Evolutionary conservation across 495 filamentous ascomycete species (phyloP), one percentile per base, ranked within the genome.

Genomic region (Elaphomyces granulatus): DNA sequence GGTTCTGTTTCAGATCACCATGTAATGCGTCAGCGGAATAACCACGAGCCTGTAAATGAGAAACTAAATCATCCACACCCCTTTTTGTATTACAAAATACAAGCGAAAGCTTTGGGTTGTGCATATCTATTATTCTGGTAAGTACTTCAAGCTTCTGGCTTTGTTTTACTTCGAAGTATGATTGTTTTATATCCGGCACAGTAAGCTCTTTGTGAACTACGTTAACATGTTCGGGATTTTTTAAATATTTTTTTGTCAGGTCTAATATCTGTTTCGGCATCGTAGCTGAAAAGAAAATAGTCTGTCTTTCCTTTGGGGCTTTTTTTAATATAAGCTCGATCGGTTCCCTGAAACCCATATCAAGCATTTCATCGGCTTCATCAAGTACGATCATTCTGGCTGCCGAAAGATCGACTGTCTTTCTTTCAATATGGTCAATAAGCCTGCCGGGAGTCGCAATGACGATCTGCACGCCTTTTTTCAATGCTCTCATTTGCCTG

Each of bases 271-370:
- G 81, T 26, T 77, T 70, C n/a, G 90, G 90, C 64, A 96, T 93
- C 0, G 92, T 99, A 8, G 92, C 92, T 0, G 90, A 96, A 58
- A 96, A 96, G 15, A 96, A 66, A 15, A 96, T 84, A 0, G 86
- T 94, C 55, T 99, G 92, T 12, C 83, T 77, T 51, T 95, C 78
- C 0, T 90, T 87, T 32, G 92, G 79, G 44, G 93, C 80, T 51
- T 90, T 94, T 44, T 70, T 74, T 49, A 96, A 73, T 41, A 99
- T 87, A 57, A 93, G 95, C 81, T 88, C 90, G 34, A 99, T 86
- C 50, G 96, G 92, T 1, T 88, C 88, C 57, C 94, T 88, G 45
- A 99, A 96, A 3, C 92, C 92, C 92, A 99, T 95, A 55, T 99
- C 92, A 49, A 95, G 96, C 92, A 99, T 99, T 33, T 92, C 79